Evolutionary conservation across 2,329 filamentous ascomycete species (phyloP).

Genomic region (Fusarium protoensiforme): DNA sequence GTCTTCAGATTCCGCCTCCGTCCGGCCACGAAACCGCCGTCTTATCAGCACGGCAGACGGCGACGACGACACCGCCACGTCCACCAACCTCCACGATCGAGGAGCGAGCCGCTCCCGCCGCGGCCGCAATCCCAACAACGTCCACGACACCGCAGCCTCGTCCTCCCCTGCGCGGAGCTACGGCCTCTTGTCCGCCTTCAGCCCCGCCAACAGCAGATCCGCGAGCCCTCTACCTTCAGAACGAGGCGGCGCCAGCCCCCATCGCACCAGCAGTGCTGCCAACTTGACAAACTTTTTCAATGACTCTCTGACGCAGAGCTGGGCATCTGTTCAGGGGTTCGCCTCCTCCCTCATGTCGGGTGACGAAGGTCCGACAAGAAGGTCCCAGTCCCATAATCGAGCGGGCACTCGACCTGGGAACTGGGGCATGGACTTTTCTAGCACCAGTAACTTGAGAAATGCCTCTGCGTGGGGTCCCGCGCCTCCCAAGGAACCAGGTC

Average conservation of each 20-base stretch:
- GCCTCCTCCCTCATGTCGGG: conserved; percentile 57
- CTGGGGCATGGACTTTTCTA: conserved; percentile 31
- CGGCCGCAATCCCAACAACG: conserved; percentile 31
- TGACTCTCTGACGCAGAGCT: conserved; percentile 64
- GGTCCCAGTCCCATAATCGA: conserved; percentile 38
- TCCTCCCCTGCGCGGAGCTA: conserved; percentile 49
- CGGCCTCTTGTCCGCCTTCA: conserved; percentile 47
- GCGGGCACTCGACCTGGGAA: conserved; percentile 34
- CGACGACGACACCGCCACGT: conserved; percentile 35
- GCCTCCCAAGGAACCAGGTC: conserved; percentile 50
- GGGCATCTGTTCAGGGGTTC: conserved; percentile 66
- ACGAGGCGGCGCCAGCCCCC: conserved; percentile 46
- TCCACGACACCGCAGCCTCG: conserved; percentile 23
- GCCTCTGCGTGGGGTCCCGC: conserved; percentile 61
- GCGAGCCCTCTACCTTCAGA: conserved; percentile 62
- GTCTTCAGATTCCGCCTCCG: conserved; percentile 52
- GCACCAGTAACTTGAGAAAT: conserved; percentile 27
- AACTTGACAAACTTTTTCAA: conserved; percentile 57
- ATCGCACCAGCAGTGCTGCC: conserved; percentile 49
- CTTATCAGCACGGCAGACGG: conserved; percentile 48
- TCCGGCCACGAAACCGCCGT: conserved; percentile 64
- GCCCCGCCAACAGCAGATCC: conserved; percentile 54
- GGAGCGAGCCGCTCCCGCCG: conserved; percentile 32
- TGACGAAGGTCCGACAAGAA: conserved; percentile 34
- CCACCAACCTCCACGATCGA: conserved; percentile 16